phyloP scores from a whole-genome alignment of 495 filamentous ascomycete species.

The Penicillium paradoxum region DNA sequence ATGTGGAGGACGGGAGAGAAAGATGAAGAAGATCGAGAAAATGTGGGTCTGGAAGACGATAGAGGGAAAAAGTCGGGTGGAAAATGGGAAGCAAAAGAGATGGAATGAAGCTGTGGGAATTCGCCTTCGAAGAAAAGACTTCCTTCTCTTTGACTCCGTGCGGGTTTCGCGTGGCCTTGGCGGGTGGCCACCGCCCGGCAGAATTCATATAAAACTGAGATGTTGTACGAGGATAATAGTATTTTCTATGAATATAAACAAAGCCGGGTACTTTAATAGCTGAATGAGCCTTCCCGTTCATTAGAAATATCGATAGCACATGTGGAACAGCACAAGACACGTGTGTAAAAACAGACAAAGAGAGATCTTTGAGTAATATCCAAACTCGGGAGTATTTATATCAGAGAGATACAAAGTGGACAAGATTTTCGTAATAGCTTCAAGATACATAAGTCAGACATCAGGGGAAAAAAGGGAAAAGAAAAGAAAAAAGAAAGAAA shows the following conservation, averaged over 20 bases:
- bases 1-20: constrained; percentile 3
- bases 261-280: not conserved
- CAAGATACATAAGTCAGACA: constrained; percentile 1
- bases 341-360: not conserved
- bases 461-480: not conserved
- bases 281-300: not conserved
- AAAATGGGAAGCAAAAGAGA: constrained; percentile 14
- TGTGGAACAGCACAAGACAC: not conserved
- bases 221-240: not conserved
- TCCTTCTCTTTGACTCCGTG: constrained; percentile 25
- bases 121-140: constrained; percentile 32
- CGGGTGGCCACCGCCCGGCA: constrained; percentile 24
- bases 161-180: constrained; percentile 31
- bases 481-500: too few species aligned
- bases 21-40: constrained; percentile 8
- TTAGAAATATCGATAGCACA: not conserved
- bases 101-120: constrained; percentile 28
- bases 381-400: not conserved
- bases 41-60: constrained; percentile 8
- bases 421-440: not conserved
- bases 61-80: constrained; percentile 6
- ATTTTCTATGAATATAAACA: not conserved
- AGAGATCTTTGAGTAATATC: not conserved
- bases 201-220: constrained; percentile 7
- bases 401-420: not conserved